Evolutionary conservation across 306 rosid genomes (phyloP), one percentile per base, ranked within the genome.

Genomic region (Sicyos edulis): DNA sequence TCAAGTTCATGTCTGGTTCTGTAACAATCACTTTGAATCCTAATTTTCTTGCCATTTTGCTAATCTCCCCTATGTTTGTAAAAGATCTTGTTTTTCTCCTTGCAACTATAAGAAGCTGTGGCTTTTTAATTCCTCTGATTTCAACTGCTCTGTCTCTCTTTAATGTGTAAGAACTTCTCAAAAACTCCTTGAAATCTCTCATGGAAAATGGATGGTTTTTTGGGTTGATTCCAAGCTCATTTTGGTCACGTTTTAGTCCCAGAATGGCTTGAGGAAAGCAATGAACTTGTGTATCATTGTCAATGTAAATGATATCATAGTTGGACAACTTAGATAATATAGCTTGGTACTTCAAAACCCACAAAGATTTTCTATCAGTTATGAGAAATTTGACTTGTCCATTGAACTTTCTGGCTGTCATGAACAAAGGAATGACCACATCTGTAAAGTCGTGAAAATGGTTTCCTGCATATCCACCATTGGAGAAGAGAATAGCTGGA

Each of bases 381-480:
- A 88, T 51, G 53, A 92, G 85, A 72, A 92, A 82, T 50, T 85
- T 77, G n/a, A 92, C 96, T 72, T 90, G 86, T 16, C 96, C 87
- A 74, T 88, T 80, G 64, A 78, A 90, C 34, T 80, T 72, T 71
- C 88, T 70, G 6, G 92, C 77, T 61, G 98, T 88, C 29, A 90
- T 75, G 65, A 84, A 92, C 32, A 92, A 71, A 2, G 98, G 98
- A 74, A 92, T 78, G 19, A 92, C 13, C 65, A 86, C 74, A 69
- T 92, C 98, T 9, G 88, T 79, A 83, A 88, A 88, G 47, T 92
- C 98, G 70, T 92, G 98, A 75, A 90, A 92, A 80, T 90, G 90
- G 84, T 92, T 92, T 32, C 96, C 96, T 12, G 77, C 59, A 69
- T 90, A 92, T 52, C 98, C 98, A 70, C 84, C 86, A 32, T 51